Evolutionary conservation across 305 asterid genomes (phyloP), one percentile per base, ranked within the genome.

Genomic region (Fraxinus paxiana): DNA sequence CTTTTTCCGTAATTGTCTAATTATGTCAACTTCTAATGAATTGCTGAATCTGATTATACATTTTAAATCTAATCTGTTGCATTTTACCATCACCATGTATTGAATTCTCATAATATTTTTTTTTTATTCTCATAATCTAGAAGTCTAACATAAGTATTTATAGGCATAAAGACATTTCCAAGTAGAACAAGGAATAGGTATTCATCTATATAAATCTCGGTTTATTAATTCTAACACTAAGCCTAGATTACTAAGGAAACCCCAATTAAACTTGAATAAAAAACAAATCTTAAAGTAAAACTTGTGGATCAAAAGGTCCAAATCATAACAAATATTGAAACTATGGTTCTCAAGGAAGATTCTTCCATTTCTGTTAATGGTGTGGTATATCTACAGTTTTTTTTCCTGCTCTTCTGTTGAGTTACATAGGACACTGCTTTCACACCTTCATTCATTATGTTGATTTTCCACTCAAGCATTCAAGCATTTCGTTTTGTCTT

Each of bases 41-140:
- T 37, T 81, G 2, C 61, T 70, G 70, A 61, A 41, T 78, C 74
- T 34, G 75, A 81, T 83, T 48, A 31, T 30, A 70, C 41, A 31
- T 70, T 70, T 15, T 33, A 31, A 31, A 31, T 70, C 22, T 13
- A 33, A 31, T 70, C 13, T 33, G 73, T 31, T 70, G 75, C 24
- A 30, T 70, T 69, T 30, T 33, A 70, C 75, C 35, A 26, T 65
- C 35, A 65, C 73, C 34, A 24, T 10, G 35, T n/a, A 70, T 30
- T 13, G 41, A 70, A 30, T 30, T 70, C 31, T 33, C 75, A 30
- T 69, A 30, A 69, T 15, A 26, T 28, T 0, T 51, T 5, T 24
- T 37, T 34, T 34, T 35, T 10, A 65, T 26, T 28, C 9, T 65
- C 34, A 30, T 10, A 30, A 69, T 30, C 12, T 6, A 70, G 75